These are phyloP conservation scores for Thraustotheca clavata DNA, from an alignment of 352 stramenopile species.

Conservation along the genomic window DNA sequence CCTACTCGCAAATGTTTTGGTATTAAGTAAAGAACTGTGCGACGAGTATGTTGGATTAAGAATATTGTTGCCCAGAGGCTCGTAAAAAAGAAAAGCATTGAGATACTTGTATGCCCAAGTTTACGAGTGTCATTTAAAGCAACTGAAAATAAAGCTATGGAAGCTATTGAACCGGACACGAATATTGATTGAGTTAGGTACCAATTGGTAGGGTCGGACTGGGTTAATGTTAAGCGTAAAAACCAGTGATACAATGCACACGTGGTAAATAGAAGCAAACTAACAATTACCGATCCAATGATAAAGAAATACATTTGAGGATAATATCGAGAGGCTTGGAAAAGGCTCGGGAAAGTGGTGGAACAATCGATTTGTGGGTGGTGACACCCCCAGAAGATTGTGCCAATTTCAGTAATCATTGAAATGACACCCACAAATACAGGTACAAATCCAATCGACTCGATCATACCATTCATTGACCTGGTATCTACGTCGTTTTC, in stretches of 20 bases:
- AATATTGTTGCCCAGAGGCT: not conserved
- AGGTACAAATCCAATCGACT: constrained; percentile 6
- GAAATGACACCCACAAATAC: not conserved
- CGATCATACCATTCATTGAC: not conserved
- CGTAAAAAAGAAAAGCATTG: not conserved
- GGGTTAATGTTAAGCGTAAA: not conserved
- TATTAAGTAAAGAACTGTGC: not conserved
- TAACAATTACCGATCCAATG: not conserved
- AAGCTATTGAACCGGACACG: not conserved
- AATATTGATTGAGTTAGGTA: not conserved
- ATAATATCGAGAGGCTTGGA: not conserved
- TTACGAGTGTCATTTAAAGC: not conserved
- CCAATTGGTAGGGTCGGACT: not conserved
- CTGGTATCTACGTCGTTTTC: not conserved
- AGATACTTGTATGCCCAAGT: not conserved
- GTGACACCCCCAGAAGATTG: constrained; percentile 5
- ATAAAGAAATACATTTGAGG: constrained; percentile 4
- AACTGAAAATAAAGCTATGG: not conserved
- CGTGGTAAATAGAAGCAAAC: constrained; percentile 5
- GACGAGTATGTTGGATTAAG: not conserved
- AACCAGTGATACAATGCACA: constrained; percentile 4
- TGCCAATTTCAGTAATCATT: not conserved
- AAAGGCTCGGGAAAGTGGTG: not conserved
- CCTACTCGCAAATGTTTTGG: not conserved
- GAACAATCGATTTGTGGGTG: constrained; percentile 16